These are phyloP conservation scores for Leishmania lainsoni DNA, from an alignment of 208 protist genomes.

Conservation along the genomic window DNA sequence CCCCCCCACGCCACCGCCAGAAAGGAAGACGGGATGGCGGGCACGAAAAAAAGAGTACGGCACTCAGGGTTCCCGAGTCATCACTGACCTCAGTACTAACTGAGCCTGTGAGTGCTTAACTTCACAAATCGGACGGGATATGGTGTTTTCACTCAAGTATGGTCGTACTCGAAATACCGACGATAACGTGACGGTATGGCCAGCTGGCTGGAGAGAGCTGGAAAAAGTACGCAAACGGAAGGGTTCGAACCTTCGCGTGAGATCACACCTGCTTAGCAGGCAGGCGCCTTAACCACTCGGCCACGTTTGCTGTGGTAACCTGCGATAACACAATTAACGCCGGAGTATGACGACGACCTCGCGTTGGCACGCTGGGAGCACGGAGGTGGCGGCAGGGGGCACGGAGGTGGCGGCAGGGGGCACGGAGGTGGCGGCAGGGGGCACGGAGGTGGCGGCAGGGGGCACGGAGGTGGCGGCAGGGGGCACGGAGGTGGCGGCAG, in stretches of 20 bases:
- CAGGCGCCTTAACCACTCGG: conserved; percentile 91
- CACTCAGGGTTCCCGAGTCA: conserved; percentile 32
- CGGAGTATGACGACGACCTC: too few species aligned
- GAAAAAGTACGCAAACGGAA: conserved; percentile 85
- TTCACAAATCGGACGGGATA: conserved; percentile 47
- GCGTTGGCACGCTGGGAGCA: neutral
- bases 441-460: neutral
- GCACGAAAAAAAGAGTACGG: conserved; percentile 16
- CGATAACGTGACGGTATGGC: neutral
- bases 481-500: neutral
- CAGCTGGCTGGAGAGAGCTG: neutral
- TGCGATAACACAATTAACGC: neutral
- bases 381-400: neutral
- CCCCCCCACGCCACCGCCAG: too few species aligned
- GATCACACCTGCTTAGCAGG: conserved; percentile 92
- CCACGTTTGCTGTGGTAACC: conserved; percentile 59
- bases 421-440: neutral
- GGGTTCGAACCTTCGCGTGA: conserved; percentile 92
- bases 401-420: too few species aligned
- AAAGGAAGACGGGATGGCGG: too few species aligned
- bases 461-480: neutral
- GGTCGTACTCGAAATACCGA: conserved; percentile 34
- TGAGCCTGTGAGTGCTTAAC: conserved; percentile 39
- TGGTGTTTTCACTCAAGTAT: conserved; percentile 44
- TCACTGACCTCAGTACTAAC: conserved; percentile 38